A percentile compares a stretch with the other conserved stretches of the same genome.
Evolutionary conservation across 805 yeast genomes (phyloP).

Genomic region (Candida sanyiensis): DNA sequence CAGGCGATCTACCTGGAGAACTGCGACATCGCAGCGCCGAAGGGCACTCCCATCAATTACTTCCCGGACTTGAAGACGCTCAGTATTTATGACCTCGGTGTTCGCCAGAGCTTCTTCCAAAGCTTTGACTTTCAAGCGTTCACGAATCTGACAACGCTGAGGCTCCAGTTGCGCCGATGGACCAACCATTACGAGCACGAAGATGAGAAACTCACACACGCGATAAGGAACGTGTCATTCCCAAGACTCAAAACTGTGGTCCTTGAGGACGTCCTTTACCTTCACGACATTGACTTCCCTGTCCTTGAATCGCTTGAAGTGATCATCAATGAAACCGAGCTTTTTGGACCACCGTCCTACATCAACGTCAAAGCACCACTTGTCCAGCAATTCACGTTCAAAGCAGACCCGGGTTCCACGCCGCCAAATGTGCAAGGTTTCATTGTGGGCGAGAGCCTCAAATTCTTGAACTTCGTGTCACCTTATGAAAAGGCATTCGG

Average conservation of each 20-base stretch:
- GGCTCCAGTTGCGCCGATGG: background rate
- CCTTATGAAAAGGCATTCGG: background rate
- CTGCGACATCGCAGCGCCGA: background rate
- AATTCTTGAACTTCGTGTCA: background rate
- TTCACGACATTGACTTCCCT: background rate
- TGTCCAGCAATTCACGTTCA: background rate
- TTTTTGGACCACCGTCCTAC: background rate
- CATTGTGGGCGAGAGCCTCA: background rate
- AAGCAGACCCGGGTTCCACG: background rate
- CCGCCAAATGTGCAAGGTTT: background rate
- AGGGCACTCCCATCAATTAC: background rate
- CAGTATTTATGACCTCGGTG: background rate
- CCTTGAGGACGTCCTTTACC: background rate
- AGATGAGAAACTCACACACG: background rate
- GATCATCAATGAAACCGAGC: background rate
- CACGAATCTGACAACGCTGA: background rate
- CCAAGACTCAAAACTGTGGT: background rate
- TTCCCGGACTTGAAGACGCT: background rate
- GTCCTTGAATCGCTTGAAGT: background rate
- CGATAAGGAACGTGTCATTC: background rate
- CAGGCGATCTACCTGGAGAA: background rate
- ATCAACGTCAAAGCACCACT: background rate
- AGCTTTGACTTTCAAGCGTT: background rate
- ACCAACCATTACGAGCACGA: background rate
- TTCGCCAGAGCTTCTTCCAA: background rate